phyloP scores from a whole-genome alignment of 257 asterid species.

The Capsicum chinense region DNA sequence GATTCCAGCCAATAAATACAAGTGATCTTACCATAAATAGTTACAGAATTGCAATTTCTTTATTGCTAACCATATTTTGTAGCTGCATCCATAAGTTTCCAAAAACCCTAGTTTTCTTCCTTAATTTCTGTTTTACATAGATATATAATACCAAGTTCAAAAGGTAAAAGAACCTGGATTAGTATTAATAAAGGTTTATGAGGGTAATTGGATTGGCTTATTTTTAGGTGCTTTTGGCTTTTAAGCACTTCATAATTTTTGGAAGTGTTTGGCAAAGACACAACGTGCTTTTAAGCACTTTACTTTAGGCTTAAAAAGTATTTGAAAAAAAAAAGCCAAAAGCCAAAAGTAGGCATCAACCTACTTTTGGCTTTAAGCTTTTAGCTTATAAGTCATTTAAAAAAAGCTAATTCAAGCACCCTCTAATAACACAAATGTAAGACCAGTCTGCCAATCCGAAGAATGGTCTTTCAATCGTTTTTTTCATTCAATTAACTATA shows the following conservation, averaged over 20 bases:
- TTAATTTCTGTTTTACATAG: background rate
- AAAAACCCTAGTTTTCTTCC: background rate
- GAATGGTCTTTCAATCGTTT: conserved; percentile 11
- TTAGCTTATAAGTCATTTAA: too few species aligned
- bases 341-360: too few species aligned
- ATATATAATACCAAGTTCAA: background rate
- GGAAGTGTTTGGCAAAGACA: too few species aligned
- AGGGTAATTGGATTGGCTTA: too few species aligned
- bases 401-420: too few species aligned
- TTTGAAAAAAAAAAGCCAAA: too few species aligned
- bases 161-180: background rate
- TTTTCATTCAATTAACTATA: background rate
- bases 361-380: too few species aligned
- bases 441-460: conserved; percentile 6
- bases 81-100: background rate
- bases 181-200: conserved; percentile 2
- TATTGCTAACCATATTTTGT: conserved; percentile 9
- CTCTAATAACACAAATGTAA: background rate
- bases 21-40: background rate
- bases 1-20: background rate
- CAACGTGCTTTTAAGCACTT: too few species aligned
- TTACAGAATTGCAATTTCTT: background rate
- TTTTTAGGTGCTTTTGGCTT: too few species aligned
- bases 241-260: too few species aligned
- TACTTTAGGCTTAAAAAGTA: too few species aligned